phyloP scores from a whole-genome alignment of 2,329 filamentous ascomycete species.

The Rachicladosporium sp. region DNA sequence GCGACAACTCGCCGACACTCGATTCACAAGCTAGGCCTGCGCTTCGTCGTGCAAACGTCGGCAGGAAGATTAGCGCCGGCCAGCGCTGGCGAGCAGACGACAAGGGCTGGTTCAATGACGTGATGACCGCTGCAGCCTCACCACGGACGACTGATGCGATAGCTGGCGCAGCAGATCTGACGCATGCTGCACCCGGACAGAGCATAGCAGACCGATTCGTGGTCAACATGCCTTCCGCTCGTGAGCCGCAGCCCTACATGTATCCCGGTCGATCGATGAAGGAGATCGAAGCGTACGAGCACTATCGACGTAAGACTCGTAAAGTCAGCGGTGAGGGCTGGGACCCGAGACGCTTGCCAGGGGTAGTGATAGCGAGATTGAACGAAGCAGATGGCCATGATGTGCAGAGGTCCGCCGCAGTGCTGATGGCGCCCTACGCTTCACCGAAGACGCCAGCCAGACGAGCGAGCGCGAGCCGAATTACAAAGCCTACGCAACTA shows the following conservation, averaged over 20 bases:
- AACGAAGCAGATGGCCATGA: background rate
- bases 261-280: slow-evolving; percentile 18
- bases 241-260: slow-evolving; percentile 22
- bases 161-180: slow-evolving; percentile 5
- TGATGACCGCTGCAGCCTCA: slow-evolving; percentile 6
- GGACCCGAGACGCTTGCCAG: slow-evolving; percentile 10
- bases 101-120: slow-evolving; percentile 12
- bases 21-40: slow-evolving; percentile 7
- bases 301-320: slow-evolving; percentile 18
- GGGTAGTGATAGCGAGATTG: slow-evolving; percentile 1
- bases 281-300: slow-evolving; percentile 20
- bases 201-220: slow-evolving; percentile 19
- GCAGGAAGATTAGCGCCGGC: slow-evolving; percentile 14
- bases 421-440: slow-evolving; percentile 3
- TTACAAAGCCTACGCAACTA: background rate
- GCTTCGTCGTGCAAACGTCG: slow-evolving; percentile 14
- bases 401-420: background rate
- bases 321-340: slow-evolving; percentile 17
- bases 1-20: slow-evolving; percentile 10
- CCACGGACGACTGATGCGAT: slow-evolving; percentile 5
- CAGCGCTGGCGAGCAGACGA: slow-evolving; percentile 8
- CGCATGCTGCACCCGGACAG: background rate
- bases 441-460: slow-evolving; percentile 4
- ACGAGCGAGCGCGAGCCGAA: background rate
- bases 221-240: slow-evolving; percentile 23